These are phyloP conservation scores for Pleurotus tuber-regium DNA, from an alignment of 768 basidiomycete genomes.

Conservation along the genomic window DNA sequence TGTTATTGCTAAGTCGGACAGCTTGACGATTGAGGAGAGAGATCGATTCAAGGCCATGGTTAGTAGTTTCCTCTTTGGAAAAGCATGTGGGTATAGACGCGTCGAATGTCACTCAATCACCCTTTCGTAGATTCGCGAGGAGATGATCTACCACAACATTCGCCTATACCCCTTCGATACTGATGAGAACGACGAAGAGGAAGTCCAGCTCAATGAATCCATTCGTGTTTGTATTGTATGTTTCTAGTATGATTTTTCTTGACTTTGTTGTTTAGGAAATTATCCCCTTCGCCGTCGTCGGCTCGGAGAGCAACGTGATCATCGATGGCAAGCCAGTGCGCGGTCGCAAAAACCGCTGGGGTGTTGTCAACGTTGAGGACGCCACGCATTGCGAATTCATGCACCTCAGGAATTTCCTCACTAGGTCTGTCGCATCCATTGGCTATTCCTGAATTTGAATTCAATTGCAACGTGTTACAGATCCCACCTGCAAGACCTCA, in stretches of 20 bases:
- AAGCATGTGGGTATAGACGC: background rate
- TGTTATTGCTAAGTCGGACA: conserved; percentile 98
- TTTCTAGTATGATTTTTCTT: background rate
- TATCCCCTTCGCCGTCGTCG: conserved; percentile 96
- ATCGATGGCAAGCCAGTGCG: conserved; percentile 95
- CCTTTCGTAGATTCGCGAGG: conserved; percentile 93
- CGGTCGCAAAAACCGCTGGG: conserved; percentile 97
- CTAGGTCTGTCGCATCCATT: conserved; percentile 48
- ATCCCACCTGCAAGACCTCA: conserved; percentile 96
- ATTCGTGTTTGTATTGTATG: conserved; percentile 66
- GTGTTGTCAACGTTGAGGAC: conserved; percentile 97
- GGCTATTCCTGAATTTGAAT: background rate
- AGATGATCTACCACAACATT: conserved; percentile 88
- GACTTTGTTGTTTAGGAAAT: conserved; percentile 56
- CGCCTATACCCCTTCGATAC: conserved; percentile 96
- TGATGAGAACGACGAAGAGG: conserved; percentile 93
- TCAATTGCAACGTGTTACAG: conserved; percentile 36
- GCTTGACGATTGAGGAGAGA: conserved; percentile 90
- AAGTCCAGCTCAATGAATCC: conserved; percentile 82
- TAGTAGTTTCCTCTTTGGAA: conserved; percentile 13
- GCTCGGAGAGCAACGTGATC: conserved; percentile 94
- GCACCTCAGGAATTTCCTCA: conserved; percentile 95
- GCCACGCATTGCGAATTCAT: conserved; percentile 97
- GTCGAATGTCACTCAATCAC: conserved; percentile 17
- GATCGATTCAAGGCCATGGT: conserved; percentile 93